phyloP scores from a whole-genome alignment of 2,329 filamentous ascomycete genomes.

The Pestalotiopsis sp. region DNA sequence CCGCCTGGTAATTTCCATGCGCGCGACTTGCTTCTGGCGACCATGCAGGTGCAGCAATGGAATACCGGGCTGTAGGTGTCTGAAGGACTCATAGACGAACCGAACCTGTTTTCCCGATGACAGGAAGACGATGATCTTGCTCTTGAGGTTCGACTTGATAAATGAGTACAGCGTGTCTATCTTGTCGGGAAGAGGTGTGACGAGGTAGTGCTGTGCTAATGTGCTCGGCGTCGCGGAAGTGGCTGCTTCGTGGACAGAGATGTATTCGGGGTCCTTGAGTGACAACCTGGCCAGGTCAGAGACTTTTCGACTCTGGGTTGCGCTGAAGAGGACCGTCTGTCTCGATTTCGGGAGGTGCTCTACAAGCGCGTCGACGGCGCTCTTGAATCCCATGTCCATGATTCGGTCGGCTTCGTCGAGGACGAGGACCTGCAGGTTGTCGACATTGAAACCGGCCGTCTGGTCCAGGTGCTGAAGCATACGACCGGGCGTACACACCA shows the following conservation, averaged over 20 bases:
- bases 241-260: constrained; percentile 87
- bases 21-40: constrained; percentile 85
- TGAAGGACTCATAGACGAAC: constrained; percentile 91
- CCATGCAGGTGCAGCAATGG: constrained; percentile 91
- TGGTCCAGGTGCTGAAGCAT: constrained; percentile 97
- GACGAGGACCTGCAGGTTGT: constrained; percentile 89
- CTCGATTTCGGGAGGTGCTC: constrained; percentile 84
- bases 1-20: constrained; percentile 81
- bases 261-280: constrained; percentile 88
- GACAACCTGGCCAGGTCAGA: constrained; percentile 88
- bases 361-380: constrained; percentile 85
- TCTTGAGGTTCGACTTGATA: constrained; percentile 85
- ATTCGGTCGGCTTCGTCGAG: constrained; percentile 96
- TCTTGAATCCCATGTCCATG: constrained; percentile 95
- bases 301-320: constrained; percentile 92
- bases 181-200: constrained; percentile 84
- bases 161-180: constrained; percentile 92
- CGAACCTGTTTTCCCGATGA: constrained; percentile 96
- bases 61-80: constrained; percentile 91
- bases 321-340: constrained; percentile 93
- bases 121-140: constrained; percentile 93
- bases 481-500: constrained; percentile 91
- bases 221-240: constrained; percentile 76
- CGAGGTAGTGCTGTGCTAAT: constrained; percentile 87
- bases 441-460: constrained; percentile 84